Evolutionary conservation across 83 land plant genomes (phyloP), one percentile per base, ranked within the genome.

Genomic region (Diphasiastrum complanatum): DNA sequence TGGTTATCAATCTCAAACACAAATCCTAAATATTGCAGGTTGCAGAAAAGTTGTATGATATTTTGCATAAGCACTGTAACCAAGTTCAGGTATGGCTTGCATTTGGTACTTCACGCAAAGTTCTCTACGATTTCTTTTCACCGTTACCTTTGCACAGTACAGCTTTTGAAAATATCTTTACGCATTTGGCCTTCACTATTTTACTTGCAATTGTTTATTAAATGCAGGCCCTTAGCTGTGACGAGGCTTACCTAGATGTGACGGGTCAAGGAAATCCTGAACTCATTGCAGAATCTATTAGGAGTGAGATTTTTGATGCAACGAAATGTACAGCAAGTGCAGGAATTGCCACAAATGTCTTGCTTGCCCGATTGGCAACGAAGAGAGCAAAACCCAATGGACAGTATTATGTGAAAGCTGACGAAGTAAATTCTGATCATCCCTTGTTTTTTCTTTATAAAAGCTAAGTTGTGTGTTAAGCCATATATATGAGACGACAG

Each of bases 301-400:
- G 99, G 48, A 51, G 75, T 16, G 93, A 95, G 50, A 81, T 95
- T 22, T 68, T 63, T 68, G 83, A 79, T 27, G 51, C 76, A 3
- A 95, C 99, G 22, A 72, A 76, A 46, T 95, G 99, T 65, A 82
- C 97, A 28, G 99, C 97, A 28, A 95, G 99, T 86, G 90, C 83
- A 48, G 99, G 99, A 18, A 84, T 95, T 68, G 81, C 85, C 45
- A 81, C 67, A 28, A 95, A 95, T 63, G 64, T 86, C 72, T 72
- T 95, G 12, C 32, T 95, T 55, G 93, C 99, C n/a, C 89, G 99
- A 26, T 71, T 95, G 55, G 99, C 99, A 36, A 95, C 99, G 20
- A 76, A 65, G 67, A 81, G 67, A 58, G 97, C 99, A 5, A 95
- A 95, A 73, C 99, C 99, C 32, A 82, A 95, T 72, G 99, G 99